A percentile compares a stretch with the other conserved stretches of the same genome.
phyloP scores from a whole-genome alignment of 176 grass and related monocot genomes.

The Chrysopogon serrulatus region DNA sequence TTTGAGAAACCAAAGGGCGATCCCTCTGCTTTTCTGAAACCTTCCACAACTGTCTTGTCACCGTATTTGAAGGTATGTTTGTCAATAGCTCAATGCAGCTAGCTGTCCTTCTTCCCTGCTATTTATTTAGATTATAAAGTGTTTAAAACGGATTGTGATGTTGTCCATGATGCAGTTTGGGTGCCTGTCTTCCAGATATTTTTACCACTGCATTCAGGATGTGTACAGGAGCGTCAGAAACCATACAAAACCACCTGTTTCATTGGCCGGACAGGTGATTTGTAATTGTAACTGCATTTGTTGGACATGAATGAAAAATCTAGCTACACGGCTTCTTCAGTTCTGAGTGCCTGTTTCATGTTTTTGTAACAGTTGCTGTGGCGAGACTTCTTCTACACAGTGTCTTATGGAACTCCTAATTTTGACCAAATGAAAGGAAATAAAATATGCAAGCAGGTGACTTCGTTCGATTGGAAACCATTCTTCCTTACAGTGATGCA shows the following conservation, averaged over 20 bases:
- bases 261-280: slow-evolving; percentile 41
- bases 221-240: slow-evolving; percentile 51
- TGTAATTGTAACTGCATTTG: background rate
- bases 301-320: slow-evolving; percentile 5
- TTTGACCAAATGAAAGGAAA: slow-evolving; percentile 86
- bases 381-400: slow-evolving; percentile 88
- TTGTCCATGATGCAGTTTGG: slow-evolving; percentile 57
- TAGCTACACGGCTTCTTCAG: background rate
- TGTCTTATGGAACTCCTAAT: slow-evolving; percentile 77
- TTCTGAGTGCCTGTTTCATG: background rate
- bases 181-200: slow-evolving; percentile 88
- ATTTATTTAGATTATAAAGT: background rate
- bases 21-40: slow-evolving; percentile 82
- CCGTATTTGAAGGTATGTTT: slow-evolving; percentile 74
- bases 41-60: slow-evolving; percentile 78
- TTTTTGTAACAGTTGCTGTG: slow-evolving; percentile 62
- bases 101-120: background rate
- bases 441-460: slow-evolving; percentile 83
- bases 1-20: slow-evolving; percentile 97
- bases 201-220: slow-evolving; percentile 78
- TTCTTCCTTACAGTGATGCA: background rate
- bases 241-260: slow-evolving; percentile 90
- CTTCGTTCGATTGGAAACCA: background rate
- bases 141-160: background rate
- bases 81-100: background rate